Base-by-base conservation (phyloP, 345 rosid species). In the Eucalyptus pumila region DNA sequence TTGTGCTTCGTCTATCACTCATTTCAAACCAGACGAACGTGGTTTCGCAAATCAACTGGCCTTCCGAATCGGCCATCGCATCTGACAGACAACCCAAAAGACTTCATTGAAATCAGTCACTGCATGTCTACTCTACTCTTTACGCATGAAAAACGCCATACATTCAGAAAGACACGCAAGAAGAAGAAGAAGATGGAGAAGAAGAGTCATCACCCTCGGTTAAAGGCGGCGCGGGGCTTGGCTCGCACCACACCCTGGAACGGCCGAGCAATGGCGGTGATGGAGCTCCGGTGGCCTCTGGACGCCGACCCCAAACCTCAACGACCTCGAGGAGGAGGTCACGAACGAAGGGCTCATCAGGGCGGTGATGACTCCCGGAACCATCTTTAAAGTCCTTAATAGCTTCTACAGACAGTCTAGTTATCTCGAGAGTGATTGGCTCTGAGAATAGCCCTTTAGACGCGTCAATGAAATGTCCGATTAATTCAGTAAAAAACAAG, bases 221-320 rank as follows among this genome's bases (percentile, higher is more conserved):
- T 37, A 76, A 42, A 40, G 83, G 45, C 83, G 24, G 83, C 26
- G 30, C 47, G 47, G 83, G 27, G 27, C 83, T 37, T 0, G 83
- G 30, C 27, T 76, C 47, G 83, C 83, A 76, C 7, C 83, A 47
- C 47, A 76, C 83, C 15, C 47, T 1, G 83, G 83, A 40, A 76
- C 30, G 7, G 30, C 47, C 47, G 83, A 40, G 83, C 83, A 0
- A 0, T 30, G 47, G 47, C 83, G 47, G 47, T 1, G 30, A 0
- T 3, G 83, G 47, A 21, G 3, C 83, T 76, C 47, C 83, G 47
- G 47, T 76, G 83, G 83, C 27, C 83, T 11, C 8, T 37, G 7
- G 83, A 76, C 15, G 47, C 83, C 8, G 83, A 76, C 27, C 47
- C 13, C 1, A 30, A 76, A 40, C 83, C 83, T 76, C 27, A 2